These are phyloP conservation scores for Aspergillus transmontanensis DNA, from an alignment of 2,329 filamentous ascomycete genomes.

Conservation along the genomic window DNA sequence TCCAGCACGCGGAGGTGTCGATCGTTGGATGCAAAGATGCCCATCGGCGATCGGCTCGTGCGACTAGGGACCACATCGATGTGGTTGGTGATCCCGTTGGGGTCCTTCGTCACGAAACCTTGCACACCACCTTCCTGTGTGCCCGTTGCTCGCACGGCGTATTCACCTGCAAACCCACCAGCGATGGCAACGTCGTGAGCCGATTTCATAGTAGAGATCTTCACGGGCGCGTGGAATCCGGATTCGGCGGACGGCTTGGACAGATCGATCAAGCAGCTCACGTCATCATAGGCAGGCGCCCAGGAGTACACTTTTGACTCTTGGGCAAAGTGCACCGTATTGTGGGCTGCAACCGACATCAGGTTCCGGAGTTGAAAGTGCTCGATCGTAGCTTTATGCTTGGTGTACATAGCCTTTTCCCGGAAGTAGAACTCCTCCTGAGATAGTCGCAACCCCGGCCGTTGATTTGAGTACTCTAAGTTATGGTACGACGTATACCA, in stretches of 20 bases:
- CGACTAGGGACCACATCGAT: conserved; percentile 56
- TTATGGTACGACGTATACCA: conserved; percentile 47
- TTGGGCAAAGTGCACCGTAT: conserved; percentile 58
- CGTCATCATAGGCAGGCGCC: conserved; percentile 47
- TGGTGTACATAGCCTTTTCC: conserved; percentile 52
- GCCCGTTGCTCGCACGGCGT: conserved; percentile 50
- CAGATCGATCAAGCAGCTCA: conserved; percentile 53
- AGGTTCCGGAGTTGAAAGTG: conserved; percentile 64
- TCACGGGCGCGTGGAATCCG: conserved; percentile 40
- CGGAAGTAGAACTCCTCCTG: conserved; percentile 51
- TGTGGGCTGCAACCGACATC: conserved; percentile 56
- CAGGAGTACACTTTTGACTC: conserved; percentile 53
- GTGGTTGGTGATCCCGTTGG: conserved; percentile 60
- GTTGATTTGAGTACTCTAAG: conserved; percentile 31
- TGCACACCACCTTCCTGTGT: conserved; percentile 38
- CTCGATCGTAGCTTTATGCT: conserved; percentile 52
- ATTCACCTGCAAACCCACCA: conserved; percentile 61
- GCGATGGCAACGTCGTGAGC: conserved; percentile 54
- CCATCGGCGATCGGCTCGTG: conserved; percentile 50
- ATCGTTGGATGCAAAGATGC: conserved; percentile 62
- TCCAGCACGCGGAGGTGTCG: conserved; percentile 57
- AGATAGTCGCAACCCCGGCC: conserved; percentile 33
- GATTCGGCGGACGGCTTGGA: conserved; percentile 43
- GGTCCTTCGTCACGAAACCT: conserved; percentile 52
- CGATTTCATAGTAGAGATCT: conserved; percentile 57